Evolutionary conservation across 2,329 filamentous ascomycete genomes (phyloP).

Genomic region (Tolypocladium inflatum): DNA sequence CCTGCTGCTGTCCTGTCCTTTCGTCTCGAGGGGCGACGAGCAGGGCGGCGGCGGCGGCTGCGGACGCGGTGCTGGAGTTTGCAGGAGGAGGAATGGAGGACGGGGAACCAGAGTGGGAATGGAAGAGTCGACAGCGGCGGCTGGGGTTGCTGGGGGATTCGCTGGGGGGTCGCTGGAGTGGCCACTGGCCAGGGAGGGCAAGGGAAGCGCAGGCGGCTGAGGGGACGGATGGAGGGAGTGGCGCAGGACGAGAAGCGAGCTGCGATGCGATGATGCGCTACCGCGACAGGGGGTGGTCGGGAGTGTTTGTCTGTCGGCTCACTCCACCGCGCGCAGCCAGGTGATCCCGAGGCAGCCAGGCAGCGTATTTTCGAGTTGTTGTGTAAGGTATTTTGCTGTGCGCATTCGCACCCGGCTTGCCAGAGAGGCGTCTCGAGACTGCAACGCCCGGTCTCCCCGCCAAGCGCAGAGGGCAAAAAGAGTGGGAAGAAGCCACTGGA

Average conservation of each 20-base stretch:
- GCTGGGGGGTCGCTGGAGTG: not conserved
- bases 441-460: not conserved
- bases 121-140: not conserved
- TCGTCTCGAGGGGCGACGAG: not conserved
- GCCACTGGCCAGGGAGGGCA: not conserved
- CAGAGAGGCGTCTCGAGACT: not conserved
- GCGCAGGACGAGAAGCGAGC: not conserved
- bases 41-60: not conserved
- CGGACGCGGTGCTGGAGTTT: not conserved
- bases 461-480: not conserved
- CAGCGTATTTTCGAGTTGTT: not conserved
- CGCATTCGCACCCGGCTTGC: not conserved
- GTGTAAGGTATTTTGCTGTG: not conserved
- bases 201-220: not conserved
- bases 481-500: not conserved
- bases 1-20: not conserved
- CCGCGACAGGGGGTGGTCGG: not conserved
- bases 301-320: not conserved
- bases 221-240: not conserved
- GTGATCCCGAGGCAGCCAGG: not conserved
- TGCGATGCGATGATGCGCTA: constrained; percentile 1
- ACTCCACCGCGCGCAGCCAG: not conserved
- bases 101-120: not conserved
- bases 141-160: not conserved
- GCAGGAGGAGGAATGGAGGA: not conserved